phyloP scores from a whole-genome alignment of 116 monocot species.

The Cymodocea nodosa region DNA sequence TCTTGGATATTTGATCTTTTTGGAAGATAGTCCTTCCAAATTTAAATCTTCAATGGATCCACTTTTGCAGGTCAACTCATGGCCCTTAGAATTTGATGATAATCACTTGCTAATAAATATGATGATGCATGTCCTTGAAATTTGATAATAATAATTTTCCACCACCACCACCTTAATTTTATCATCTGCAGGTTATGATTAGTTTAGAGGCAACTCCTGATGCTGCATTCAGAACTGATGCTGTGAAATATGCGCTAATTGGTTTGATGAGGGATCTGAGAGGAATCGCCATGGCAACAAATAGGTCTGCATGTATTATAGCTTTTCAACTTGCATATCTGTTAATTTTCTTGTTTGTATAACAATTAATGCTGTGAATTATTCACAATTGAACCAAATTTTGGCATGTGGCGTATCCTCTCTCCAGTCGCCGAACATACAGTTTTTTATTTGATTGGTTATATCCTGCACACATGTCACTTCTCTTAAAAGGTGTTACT shows the following conservation, averaged over 20 bases:
- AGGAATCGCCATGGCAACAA: conserved; percentile 99
- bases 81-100: no score
- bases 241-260: conserved; percentile 84
- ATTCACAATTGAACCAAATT: background rate
- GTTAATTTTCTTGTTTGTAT: background rate
- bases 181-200: conserved; percentile 42
- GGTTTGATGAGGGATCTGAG: conserved; percentile 98
- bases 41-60: conserved; percentile 94
- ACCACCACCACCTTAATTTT: no score
- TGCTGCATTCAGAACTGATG: conserved; percentile 72
- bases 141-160: no score
- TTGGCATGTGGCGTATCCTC: background rate
- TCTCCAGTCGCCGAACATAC: conserved; percentile 84
- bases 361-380: background rate
- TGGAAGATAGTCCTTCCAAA: conserved; percentile 94
- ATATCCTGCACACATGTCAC: conserved; percentile 84
- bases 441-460: conserved; percentile 93
- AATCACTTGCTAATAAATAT: no score
- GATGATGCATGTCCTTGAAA: no score
- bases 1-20: conserved; percentile 86
- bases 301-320: conserved; percentile 35
- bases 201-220: conserved; percentile 77
- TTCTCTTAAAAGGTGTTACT: conserved; percentile 78
- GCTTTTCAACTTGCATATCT: conserved; percentile 1
- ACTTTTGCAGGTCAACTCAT: conserved; percentile 44